Evolutionary conservation across 352 stramenopile genomes (phyloP).

Genomic region (Globisporangium recalcitrans): DNA sequence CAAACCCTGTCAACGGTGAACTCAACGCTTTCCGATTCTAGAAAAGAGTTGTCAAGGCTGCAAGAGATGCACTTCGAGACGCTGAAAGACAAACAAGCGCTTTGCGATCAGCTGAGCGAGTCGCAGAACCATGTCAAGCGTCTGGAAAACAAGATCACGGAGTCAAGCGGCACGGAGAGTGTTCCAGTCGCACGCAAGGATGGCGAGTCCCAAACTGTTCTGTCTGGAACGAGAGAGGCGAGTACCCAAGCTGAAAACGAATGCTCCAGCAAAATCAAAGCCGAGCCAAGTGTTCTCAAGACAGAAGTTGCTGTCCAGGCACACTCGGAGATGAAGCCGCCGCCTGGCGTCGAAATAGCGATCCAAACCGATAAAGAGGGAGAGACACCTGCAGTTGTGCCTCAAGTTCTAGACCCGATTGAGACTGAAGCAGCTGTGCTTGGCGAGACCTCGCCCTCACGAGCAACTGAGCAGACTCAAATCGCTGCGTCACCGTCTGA

Average conservation of each 20-base stretch:
- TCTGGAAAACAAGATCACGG: slow-evolving; percentile 18
- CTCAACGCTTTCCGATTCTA: slow-evolving; percentile 28
- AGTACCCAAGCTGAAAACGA: slow-evolving; percentile 2
- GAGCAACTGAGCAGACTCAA: neutral
- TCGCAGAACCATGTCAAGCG: slow-evolving; percentile 12
- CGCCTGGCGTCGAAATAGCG: neutral
- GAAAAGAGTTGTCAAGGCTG: slow-evolving; percentile 40
- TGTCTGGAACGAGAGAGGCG: slow-evolving; percentile 7
- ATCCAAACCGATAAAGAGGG: slow-evolving; percentile 3
- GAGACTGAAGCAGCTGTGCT: neutral
- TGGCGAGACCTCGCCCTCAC: neutral
- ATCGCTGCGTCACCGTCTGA: neutral
- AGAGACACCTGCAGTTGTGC: neutral
- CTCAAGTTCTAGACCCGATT: neutral
- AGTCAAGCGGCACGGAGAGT: slow-evolving; percentile 3
- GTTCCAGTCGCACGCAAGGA: slow-evolving; percentile 16
- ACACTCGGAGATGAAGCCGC: neutral
- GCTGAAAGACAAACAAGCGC: slow-evolving; percentile 43
- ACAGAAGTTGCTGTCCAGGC: slow-evolving; percentile 2
- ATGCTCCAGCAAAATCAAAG: neutral
- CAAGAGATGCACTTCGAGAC: slow-evolving; percentile 34
- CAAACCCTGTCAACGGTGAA: slow-evolving; percentile 40
- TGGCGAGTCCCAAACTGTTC: slow-evolving; percentile 11
- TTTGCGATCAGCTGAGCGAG: slow-evolving; percentile 32
- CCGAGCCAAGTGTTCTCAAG: neutral